These are phyloP conservation scores for Sporothrix curviconia DNA, from an alignment of 2,329 filamentous ascomycete species.

Conservation along the genomic window DNA sequence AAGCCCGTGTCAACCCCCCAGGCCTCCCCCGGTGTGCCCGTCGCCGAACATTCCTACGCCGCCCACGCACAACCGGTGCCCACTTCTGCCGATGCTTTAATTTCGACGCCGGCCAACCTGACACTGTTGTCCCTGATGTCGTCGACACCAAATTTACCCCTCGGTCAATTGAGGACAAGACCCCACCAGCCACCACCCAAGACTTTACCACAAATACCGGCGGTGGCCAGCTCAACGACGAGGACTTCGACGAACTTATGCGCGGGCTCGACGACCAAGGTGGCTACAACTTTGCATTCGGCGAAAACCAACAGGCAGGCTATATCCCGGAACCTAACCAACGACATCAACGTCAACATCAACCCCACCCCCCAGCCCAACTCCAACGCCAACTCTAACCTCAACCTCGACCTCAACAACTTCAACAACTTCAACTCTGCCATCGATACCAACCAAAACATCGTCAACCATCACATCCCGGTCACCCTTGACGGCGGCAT, in stretches of 20 bases:
- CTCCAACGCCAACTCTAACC: neutral
- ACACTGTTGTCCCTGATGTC: no score
- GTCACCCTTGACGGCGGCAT: neutral
- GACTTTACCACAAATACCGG: neutral
- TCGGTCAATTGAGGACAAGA: no score
- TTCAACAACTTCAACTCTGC: neutral
- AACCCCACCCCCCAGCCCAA: no score
- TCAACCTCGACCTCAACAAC: neutral
- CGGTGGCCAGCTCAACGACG: neutral
- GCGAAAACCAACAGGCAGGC: neutral
- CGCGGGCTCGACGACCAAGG: conserved; percentile 8
- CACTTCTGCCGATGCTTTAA: neutral
- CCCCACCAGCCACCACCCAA: neutral
- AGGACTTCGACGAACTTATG: conserved; percentile 7
- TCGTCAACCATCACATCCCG: neutral
- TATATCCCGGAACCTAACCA: neutral
- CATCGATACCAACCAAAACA: neutral
- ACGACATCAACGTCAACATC: neutral
- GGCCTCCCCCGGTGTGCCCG: neutral
- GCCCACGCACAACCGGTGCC: neutral
- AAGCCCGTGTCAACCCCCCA: neutral
- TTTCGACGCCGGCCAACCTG: neutral
- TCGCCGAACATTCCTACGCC: neutral
- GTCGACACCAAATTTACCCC: no score
- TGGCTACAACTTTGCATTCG: conserved; percentile 8